phyloP scores from a whole-genome alignment of 345 rosid species.

The Moricandia moricandioides region DNA sequence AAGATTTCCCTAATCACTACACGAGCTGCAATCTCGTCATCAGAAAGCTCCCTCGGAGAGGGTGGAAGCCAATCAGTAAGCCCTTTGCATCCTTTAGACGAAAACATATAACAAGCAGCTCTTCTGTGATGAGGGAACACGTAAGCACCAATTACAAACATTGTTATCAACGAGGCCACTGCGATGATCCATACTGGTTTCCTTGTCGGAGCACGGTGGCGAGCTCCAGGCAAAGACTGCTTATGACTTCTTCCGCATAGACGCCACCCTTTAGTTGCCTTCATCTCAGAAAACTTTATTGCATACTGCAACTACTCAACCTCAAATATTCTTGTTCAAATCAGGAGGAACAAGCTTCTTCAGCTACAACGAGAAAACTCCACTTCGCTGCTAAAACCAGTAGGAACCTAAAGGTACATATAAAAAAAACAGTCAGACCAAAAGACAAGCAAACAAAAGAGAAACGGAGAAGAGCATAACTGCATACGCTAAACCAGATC shows the following conservation, averaged over 20 bases:
- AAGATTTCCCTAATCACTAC: constrained; percentile 77
- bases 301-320: constrained; percentile 20
- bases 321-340: background rate
- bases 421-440: background rate
- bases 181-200: constrained; percentile 82
- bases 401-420: constrained; percentile 17
- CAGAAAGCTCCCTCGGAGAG: constrained; percentile 67
- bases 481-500: no score
- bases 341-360: constrained; percentile 7
- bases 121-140: constrained; percentile 73
- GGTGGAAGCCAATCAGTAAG: constrained; percentile 94
- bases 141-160: constrained; percentile 75
- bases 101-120: constrained; percentile 72
- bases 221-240: constrained; percentile 52
- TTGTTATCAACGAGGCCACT: constrained; percentile 64
- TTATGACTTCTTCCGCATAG: constrained; percentile 48
- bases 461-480: background rate
- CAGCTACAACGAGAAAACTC: background rate
- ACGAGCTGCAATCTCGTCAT: constrained; percentile 73
- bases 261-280: constrained; percentile 36
- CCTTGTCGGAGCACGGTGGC: constrained; percentile 66
- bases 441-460: background rate
- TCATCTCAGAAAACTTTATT: constrained; percentile 30
- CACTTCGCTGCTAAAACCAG: constrained; percentile 13
- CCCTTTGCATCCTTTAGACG: constrained; percentile 79